Conservation (phyloP, 2,329 filamentous ascomycete genomes). For the Cucurbitaria berberidis region DNA sequence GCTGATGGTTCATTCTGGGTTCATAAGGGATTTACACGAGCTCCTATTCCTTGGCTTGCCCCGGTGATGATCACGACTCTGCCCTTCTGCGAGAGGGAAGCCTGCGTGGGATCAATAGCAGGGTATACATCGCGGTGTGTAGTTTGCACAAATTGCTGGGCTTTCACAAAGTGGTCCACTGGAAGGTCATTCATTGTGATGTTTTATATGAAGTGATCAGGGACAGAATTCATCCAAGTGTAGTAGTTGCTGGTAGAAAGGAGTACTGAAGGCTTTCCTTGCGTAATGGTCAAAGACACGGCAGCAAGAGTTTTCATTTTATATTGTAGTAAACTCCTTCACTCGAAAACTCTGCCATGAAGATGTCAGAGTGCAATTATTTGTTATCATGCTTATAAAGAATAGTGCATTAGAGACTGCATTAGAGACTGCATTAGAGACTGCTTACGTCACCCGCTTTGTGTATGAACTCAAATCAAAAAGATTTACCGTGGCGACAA, state of each 20-base stretch:
- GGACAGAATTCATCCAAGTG: neutral
- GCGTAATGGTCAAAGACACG: no score
- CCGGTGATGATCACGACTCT: conserved; percentile 53
- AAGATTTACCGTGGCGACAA: no score
- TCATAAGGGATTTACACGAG: conserved; percentile 12
- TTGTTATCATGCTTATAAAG: no score
- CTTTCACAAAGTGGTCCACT: conserved; percentile 20
- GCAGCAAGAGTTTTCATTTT: no score
- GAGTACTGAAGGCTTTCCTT: neutral
- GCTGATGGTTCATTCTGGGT: neutral
- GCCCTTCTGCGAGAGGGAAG: conserved; percentile 42
- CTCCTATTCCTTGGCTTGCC: conserved; percentile 50
- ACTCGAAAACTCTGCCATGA: no score
- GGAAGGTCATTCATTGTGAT: conserved; percentile 22
- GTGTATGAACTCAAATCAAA: no score
- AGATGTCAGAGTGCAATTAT: no score
- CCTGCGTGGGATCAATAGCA: conserved; percentile 47
- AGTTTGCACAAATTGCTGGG: conserved; percentile 19
- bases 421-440: no score
- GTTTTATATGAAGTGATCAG: neutral
- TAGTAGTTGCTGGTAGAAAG: neutral
- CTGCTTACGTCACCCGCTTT: no score
- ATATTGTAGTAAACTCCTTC: no score
- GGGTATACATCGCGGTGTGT: conserved; percentile 49
- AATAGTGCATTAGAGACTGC: no score